These are phyloP conservation scores for Crucibulum parvulum DNA, from an alignment of 1,284 basidiomycete genomes.

Conservation along the genomic window DNA sequence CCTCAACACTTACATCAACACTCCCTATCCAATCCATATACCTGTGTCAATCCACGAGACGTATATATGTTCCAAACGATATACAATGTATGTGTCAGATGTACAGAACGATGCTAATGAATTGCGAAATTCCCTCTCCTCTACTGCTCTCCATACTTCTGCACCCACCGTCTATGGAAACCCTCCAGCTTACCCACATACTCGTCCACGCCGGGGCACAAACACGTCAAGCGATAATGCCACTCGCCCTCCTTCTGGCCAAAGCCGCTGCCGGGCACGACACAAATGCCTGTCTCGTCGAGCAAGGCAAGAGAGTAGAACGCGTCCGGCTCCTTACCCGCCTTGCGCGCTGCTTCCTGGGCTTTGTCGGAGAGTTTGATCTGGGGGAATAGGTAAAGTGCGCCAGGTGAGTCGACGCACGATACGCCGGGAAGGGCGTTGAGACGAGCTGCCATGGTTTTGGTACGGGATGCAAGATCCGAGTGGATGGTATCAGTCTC, in stretches of 20 bases:
- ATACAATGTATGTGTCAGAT: no score
- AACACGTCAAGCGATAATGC: slow-evolving; percentile 88
- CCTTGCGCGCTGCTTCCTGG: slow-evolving; percentile 71
- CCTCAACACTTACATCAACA: no score
- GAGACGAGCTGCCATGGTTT: slow-evolving; percentile 79
- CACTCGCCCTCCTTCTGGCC: slow-evolving; percentile 89
- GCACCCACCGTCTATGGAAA: slow-evolving; percentile 84
- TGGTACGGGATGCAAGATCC: slow-evolving; percentile 75
- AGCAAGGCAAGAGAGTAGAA: slow-evolving; percentile 87
- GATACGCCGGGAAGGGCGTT: slow-evolving; percentile 82
- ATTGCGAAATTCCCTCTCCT: no score
- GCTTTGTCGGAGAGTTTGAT: slow-evolving; percentile 63
- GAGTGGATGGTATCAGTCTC: slow-evolving; percentile 85
- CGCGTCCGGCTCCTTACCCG: slow-evolving; percentile 84
- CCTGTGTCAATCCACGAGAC: no score
- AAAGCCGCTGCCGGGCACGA: slow-evolving; percentile 74
- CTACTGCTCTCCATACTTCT: slow-evolving; percentile 58
- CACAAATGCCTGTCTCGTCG: slow-evolving; percentile 92
- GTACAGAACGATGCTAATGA: no score
- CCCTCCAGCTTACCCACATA: slow-evolving; percentile 86
- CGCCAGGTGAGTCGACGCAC: slow-evolving; percentile 90
- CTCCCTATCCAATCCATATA: no score
- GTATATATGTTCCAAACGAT: no score
- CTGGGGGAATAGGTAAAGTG: slow-evolving; percentile 44
- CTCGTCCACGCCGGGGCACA: slow-evolving; percentile 91